phyloP scores from a whole-genome alignment of 495 filamentous ascomycete genomes.

The Cladorrhinum samala region DNA sequence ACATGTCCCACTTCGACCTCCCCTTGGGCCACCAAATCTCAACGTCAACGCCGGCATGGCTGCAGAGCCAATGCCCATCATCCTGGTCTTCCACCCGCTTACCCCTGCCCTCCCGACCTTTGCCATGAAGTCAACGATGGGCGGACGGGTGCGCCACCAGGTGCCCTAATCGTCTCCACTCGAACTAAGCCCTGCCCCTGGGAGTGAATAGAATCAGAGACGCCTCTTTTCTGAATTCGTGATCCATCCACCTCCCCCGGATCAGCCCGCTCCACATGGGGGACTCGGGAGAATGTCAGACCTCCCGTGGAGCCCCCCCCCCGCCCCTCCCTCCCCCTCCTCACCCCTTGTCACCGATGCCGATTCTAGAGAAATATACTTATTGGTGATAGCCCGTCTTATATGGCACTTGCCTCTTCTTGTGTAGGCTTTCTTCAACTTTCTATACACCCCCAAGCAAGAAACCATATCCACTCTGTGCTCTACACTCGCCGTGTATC shows the following conservation, averaged over 20 bases:
- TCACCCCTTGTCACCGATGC: slow-evolving; percentile 9
- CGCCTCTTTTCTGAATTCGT: background rate
- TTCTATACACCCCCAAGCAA: background rate
- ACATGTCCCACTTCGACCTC: background rate
- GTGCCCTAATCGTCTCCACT: slow-evolving; percentile 5
- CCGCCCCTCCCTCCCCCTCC: no score
- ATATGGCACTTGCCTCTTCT: slow-evolving; percentile 13
- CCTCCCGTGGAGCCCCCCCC: slow-evolving; percentile 1
- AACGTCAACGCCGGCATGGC: background rate
- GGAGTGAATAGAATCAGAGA: slow-evolving; percentile 9
- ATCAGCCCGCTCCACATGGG: slow-evolving; percentile 4
- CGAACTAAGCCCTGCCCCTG: slow-evolving; percentile 11
- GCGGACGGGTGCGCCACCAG: slow-evolving; percentile 13
- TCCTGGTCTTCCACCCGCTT: background rate
- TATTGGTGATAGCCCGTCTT: slow-evolving; percentile 26
- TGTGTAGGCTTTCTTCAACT: background rate
- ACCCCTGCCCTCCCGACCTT: slow-evolving; percentile 16
- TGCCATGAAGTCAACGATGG: slow-evolving; percentile 3
- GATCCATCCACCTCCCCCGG: slow-evolving; percentile 6
- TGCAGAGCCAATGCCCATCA: no score
- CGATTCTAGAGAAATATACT: slow-evolving; percentile 7
- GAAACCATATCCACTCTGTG: slow-evolving; percentile 4
- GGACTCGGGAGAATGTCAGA: slow-evolving; percentile 1
- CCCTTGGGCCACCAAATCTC: background rate
- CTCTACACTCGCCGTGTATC: slow-evolving; percentile 3